Evolutionary conservation across 2,329 filamentous ascomycete genomes (phyloP), one percentile per base, ranked within the genome.

Genomic region (Podosphaera xanthii): DNA sequence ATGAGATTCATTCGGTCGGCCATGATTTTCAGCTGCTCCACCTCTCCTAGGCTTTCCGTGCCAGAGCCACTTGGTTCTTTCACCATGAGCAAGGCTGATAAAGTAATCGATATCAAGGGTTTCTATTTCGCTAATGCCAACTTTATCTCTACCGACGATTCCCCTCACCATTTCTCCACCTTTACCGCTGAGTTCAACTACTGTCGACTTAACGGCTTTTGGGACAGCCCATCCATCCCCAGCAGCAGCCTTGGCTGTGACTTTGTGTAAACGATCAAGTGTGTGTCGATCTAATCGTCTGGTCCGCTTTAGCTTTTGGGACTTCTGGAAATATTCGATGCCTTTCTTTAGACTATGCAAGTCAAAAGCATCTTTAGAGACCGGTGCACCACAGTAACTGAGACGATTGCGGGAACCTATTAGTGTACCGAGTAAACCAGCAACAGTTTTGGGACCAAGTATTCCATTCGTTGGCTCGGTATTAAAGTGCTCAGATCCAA

Each of bases 51-150:
- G 79, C 69, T 95, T 97, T 14, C 91, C 92, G 62, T 87, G 78
- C 92, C 92, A 98, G 1, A 98, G 76, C 88, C 90, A 97, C 70
- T 94, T 95, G 14, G 87, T 77, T 59, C 86, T 80, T 68, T 92
- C 87, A 40, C 92, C 91, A 62, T 83, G 84, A 0, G 85, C 80
- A 34, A 94, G 75, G 61, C 81, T 81, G 56, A 87, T 78, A 64
- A 97, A 94, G 53, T 77, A 82, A 65, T 94, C 89, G 59, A 96
- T 81, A 67, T 97, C 89, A 8, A 88, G 76, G 0, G 90, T 97
- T 72, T 98, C 92, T 42, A 96, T 83, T 65, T 96, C 91, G 3
- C 87, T 86, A 63, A 97, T 90, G 2, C 88, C 87, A 59, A 83
- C 87, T 71, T 94, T 94, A 65, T 94, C 89, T 40, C 74, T 72